Base-by-base conservation (phyloP, 176 grass and related monocot species). In the Themeda triandra region DNA sequence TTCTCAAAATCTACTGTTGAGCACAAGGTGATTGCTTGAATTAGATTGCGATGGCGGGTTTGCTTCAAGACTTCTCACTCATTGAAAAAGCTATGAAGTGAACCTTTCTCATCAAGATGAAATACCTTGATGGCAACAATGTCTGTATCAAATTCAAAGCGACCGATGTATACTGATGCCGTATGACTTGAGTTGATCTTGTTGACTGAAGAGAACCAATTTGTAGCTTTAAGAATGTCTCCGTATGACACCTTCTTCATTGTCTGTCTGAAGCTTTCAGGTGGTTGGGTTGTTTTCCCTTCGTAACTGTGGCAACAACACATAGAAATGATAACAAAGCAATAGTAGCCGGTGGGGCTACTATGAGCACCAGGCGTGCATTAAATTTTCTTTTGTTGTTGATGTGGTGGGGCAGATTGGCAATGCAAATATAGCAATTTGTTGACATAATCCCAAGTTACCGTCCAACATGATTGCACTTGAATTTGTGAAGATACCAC, bases 201-300 rank as follows among this genome's bases (percentile, higher is more conserved):
- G 13, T 73, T 88, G 19, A 79, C 74, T 2, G 6, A 41, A 51
- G 86, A 88, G 63, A 88, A 72, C 86, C 86, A 88, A 35, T 39
- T 88, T 0, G 86, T 88, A 4, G 86, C 80, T 77, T 88, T 88
- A 71, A 88, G 53, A 24, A 83, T 65, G 24, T 88, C 41, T 0
- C 66, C 11, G 14, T 78, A 88, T 11, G 86, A 88, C 0, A 88
- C 86, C n/a, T 25, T 88, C 66, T 71, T 88, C 53, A 88, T 83
- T 31, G 80, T 88, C 4, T 88, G 65, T 13, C 13, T 83, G 54
- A 51, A 88, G 18, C 49, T 53, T 53, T 53, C 49, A 21, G 49
- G 49, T 53, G 49, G 49, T 53, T 21, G 49, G 3, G 0, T 19
- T 13, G 39, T 31, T 63, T 29, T 63, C 25, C 25, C 18, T 83